A percentile compares a stretch with the other conserved stretches of the same genome.
These are phyloP conservation scores for Aspergillus melleus DNA, from an alignment of 2,329 filamentous ascomycete species.

Conservation along the genomic window DNA sequence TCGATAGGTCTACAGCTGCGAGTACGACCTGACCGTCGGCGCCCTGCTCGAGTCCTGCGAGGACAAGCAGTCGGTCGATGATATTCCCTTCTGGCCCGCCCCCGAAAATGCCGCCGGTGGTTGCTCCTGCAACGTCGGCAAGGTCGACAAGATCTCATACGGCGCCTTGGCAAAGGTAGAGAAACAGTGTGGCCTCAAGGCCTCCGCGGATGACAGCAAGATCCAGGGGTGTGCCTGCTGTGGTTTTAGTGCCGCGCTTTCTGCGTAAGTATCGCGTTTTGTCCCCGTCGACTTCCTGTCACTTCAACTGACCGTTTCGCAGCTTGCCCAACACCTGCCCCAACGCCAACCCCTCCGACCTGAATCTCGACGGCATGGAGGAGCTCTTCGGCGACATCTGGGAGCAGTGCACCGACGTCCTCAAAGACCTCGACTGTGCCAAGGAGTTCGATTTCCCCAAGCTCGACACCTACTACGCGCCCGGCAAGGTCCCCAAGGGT, in stretches of 20 bases:
- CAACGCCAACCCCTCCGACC: slow-evolving; percentile 10
- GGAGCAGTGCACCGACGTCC: slow-evolving; percentile 13
- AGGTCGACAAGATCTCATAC: background rate
- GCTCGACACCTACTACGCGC: slow-evolving; percentile 12
- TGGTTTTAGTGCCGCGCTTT: slow-evolving; percentile 15
- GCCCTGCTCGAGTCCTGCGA: slow-evolving; percentile 7
- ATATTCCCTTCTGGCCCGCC: slow-evolving; percentile 18
- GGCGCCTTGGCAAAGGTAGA: background rate
- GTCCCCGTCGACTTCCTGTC: background rate
- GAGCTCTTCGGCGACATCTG: slow-evolving; percentile 1
- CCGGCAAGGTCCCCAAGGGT: slow-evolving; percentile 10
- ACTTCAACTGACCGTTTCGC: background rate
- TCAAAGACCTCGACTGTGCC: slow-evolving; percentile 15
- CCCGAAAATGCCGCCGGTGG: slow-evolving; percentile 16
- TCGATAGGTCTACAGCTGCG: slow-evolving; percentile 1
- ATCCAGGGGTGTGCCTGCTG: slow-evolving; percentile 16
- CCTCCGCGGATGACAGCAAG: background rate
- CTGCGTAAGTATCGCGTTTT: slow-evolving; percentile 8
- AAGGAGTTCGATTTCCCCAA: slow-evolving; percentile 12
- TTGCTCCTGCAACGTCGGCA: slow-evolving; percentile 21
- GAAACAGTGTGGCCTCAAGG: background rate
- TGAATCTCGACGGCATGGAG: slow-evolving; percentile 10
- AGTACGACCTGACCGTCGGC: background rate
- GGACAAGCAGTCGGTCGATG: background rate
- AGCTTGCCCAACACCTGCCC: slow-evolving; percentile 19